Evolutionary conservation across 129 eudicot genomes (phyloP).

Genomic region (Pittosporum tobira): DNA sequence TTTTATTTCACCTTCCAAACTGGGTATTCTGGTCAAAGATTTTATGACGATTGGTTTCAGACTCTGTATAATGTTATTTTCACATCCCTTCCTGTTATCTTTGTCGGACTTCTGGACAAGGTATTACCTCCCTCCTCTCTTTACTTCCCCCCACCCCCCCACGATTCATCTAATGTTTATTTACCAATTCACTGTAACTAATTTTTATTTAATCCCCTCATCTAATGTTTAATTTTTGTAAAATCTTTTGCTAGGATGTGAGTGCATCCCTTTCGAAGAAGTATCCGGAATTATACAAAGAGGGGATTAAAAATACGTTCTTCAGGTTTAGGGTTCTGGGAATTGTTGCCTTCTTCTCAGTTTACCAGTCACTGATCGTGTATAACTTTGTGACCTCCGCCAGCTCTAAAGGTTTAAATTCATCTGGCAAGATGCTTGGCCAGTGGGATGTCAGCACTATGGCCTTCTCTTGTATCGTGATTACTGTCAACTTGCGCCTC

Average conservation of each 20-base stretch:
- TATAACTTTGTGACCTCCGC: conserved; percentile 62
- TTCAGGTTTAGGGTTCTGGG: conserved; percentile 88
- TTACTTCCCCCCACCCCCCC: no score
- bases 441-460: conserved; percentile 90
- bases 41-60: conserved; percentile 97
- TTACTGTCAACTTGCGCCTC: conserved; percentile 90
- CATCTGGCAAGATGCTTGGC: conserved; percentile 85
- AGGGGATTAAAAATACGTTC: conserved; percentile 68
- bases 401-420: conserved; percentile 50
- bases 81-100: conserved; percentile 88
- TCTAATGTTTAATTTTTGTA: background rate
- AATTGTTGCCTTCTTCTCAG: conserved; percentile 72
- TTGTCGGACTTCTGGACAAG: conserved; percentile 89
- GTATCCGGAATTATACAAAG: conserved; percentile 85
- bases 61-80: conserved; percentile 89
- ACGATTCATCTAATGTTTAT: background rate
- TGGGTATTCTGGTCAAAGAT: conserved; percentile 96
- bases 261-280: conserved; percentile 87
- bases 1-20: conserved; percentile 94
- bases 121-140: conserved; percentile 21
- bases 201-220: no score
- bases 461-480: conserved; percentile 78
- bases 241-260: conserved; percentile 54
- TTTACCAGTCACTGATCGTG: conserved; percentile 79
- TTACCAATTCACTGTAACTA: no score